Evolutionary conservation across 169 alveolate species (phyloP).

Genomic region (Eimeria praecox): DNA sequence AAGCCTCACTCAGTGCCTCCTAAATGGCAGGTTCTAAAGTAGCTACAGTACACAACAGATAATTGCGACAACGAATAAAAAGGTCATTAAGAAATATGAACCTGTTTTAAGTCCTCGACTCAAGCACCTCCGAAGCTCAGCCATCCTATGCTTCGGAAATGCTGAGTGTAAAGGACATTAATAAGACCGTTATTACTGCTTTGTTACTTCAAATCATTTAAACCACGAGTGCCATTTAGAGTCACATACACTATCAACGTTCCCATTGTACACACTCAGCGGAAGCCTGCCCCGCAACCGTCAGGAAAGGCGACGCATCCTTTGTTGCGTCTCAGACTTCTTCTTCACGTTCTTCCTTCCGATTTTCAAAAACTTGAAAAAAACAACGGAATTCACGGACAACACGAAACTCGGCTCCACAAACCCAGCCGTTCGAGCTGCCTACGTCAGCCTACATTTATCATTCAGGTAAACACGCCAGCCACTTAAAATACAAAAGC

Average conservation of each 20-base stretch:
- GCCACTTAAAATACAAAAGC: neutral
- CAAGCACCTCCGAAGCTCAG: neutral
- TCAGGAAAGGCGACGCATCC: neutral
- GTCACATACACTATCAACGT: neutral
- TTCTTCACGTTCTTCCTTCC: neutral
- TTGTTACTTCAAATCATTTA: neutral
- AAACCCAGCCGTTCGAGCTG: neutral
- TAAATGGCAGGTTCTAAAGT: too few relatives aligned
- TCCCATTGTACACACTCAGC: neutral
- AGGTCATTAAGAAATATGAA: neutral
- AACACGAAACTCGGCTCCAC: neutral
- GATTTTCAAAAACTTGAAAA: neutral
- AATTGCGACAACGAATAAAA: neutral
- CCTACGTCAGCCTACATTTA: neutral
- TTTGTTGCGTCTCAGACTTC: neutral
- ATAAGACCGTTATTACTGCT: neutral
- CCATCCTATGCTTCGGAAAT: neutral
- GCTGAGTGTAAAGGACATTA: neutral
- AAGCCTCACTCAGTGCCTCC: neutral
- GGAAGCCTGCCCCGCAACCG: neutral
- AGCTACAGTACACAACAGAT: neutral
- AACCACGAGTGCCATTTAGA: neutral
- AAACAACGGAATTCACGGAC: neutral
- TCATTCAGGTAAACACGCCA: neutral
- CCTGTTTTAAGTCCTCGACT: neutral